These are phyloP conservation scores for Aspergillus niger DNA, from an alignment of 2,329 filamentous ascomycete species.

Conservation along the genomic window DNA sequence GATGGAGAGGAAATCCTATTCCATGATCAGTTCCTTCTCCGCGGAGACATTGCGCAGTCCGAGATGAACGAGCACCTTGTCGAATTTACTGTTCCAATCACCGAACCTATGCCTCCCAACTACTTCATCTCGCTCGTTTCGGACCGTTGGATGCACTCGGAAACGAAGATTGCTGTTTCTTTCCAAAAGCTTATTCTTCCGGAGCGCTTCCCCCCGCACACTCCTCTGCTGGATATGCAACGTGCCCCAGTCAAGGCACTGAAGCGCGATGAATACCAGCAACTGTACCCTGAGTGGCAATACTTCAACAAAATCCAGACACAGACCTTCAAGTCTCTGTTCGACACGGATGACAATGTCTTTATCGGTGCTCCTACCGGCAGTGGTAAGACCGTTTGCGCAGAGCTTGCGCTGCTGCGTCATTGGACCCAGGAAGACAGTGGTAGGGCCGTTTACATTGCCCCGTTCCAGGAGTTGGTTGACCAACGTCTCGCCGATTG, in stretches of 20 bases:
- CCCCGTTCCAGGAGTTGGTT: constrained; percentile 90
- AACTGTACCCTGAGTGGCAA: constrained; percentile 78
- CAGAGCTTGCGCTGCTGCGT: constrained; percentile 86
- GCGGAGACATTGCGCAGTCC: constrained; percentile 80
- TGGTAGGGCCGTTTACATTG: constrained; percentile 87
- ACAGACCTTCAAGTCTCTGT: constrained; percentile 93
- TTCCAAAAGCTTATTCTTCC: constrained; percentile 94
- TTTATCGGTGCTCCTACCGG: constrained; percentile 91
- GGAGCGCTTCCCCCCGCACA: constrained; percentile 93
- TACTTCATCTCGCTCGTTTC: constrained; percentile 96
- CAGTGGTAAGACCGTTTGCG: constrained; percentile 95
- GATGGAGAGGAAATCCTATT: constrained; percentile 95
- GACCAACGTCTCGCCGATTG: constrained; percentile 81
- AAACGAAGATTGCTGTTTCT: constrained; percentile 88
- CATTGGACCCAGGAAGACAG: constrained; percentile 76
- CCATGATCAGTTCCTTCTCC: constrained; percentile 90
- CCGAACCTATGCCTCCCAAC: constrained; percentile 96
- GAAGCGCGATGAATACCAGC: constrained; percentile 79
- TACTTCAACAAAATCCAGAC: constrained; percentile 98
- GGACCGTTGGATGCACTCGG: constrained; percentile 97
- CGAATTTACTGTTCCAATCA: constrained; percentile 94
- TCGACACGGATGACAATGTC: constrained; percentile 87
- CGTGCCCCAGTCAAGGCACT: constrained; percentile 85
- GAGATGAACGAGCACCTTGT: constrained; percentile 93
- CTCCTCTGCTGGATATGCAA: constrained; percentile 87